Base-by-base conservation (phyloP, 1,284 basidiomycete genomes). In the Nidula niveotomentosa region DNA sequence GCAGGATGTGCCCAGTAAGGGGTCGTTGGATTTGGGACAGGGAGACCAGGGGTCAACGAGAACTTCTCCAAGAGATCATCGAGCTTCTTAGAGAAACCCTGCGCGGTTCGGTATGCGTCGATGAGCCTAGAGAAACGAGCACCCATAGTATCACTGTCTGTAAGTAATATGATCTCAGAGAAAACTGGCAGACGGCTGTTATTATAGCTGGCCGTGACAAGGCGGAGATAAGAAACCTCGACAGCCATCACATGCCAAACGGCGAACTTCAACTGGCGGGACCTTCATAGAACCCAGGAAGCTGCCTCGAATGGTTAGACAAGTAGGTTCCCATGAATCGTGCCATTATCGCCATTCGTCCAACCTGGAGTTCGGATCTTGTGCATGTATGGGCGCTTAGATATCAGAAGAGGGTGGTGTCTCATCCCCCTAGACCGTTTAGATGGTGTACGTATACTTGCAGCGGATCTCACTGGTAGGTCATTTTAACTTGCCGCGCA, bases 1-100 rank as follows among this genome's bases (percentile, higher is more conserved):
- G 72, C 69, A 0, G 85, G 84, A 9, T 72, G 65, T 35, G 76
- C 76, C 85, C 85, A 87, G 63, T 83, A 84, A 1, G 85, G 70
- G 15, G 65, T 66, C 0, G 76, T 78, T 0, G 85, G 80, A 44
- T 75, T 70, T 0, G 73, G 60, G 0, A 79, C 69, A 1, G 85
- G 85, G 2, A 86, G 58, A 5, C 84, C 84, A 1, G 85, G 85
- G 10, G 78, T 77, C 0, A 23, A n/a, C 12, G 45, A 47, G 18
- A 47, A n/a, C 4, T 23, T 47, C n/a, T 47, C 18, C n/a, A 23
- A 15, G 10, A 47, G 18, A 10, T 47, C 13, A 18, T 12, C 45
- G 23, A n/a, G 18, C 45, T 23, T 13, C 18, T n/a, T 3, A 7
- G 45, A 47, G 45, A 47, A 2, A 41, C 15, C 15, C 39, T 41